These are phyloP conservation scores for Exserohilum turcica DNA, from an alignment of 2,329 filamentous ascomycete genomes.

Conservation along the genomic window DNA sequence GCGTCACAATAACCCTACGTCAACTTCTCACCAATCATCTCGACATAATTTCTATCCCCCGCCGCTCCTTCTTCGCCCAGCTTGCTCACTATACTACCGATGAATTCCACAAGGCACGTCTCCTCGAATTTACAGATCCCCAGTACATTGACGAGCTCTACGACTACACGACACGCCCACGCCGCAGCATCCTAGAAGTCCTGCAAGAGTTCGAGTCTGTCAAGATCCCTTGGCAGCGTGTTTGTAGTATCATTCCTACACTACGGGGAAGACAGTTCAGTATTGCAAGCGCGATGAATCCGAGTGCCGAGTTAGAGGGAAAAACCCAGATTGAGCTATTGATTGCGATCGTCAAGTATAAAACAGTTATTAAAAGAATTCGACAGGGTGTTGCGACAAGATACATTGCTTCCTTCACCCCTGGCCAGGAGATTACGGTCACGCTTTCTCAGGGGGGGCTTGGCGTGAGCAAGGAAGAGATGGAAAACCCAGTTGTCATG, in stretches of 20 bases:
- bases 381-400: conserved; percentile 88
- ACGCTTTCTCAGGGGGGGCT: conserved; percentile 61
- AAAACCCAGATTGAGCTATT: conserved; percentile 70
- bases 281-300: conserved; percentile 73
- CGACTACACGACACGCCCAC: conserved; percentile 90
- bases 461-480: conserved; percentile 46
- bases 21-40: conserved; percentile 79
- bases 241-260: conserved; percentile 74
- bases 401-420: conserved; percentile 72
- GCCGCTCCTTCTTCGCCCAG: conserved; percentile 80
- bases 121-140: conserved; percentile 81
- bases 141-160: conserved; percentile 88
- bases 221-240: conserved; percentile 75
- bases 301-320: conserved; percentile 9
- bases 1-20: conserved; percentile 66
- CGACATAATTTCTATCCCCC: conserved; percentile 88
- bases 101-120: conserved; percentile 74
- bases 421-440: conserved; percentile 65
- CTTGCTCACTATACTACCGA: conserved; percentile 77
- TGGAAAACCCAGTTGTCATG: conserved; percentile 68
- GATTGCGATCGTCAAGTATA: conserved; percentile 88
- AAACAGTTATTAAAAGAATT: conserved; percentile 81
- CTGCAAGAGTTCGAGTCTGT: conserved; percentile 88
- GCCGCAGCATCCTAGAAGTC: conserved; percentile 89
- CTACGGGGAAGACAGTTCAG: conserved; percentile 93